Percentiles rank a stretch among this genome's conserved stretches.
phyloP scores from a whole-genome alignment of 345 rosid species.

The sweet orange (Citrus sinensis) region DVS_A1.0 CM039168.1:15037001-15037500 shows the following conservation, averaged over 20 bases:
- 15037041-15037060: background rate
- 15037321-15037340: background rate
- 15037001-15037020: background rate
- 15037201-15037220: background rate
- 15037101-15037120: constrained; percentile 4
- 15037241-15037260: background rate
- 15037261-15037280: background rate
- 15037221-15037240: background rate
- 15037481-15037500: background rate
- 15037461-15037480: too few species aligned
- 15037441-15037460: background rate
- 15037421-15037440: background rate
- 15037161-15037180: background rate
- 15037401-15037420: background rate
- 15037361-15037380: background rate
- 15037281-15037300: background rate
- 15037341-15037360: constrained; percentile 3
- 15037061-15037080: background rate
- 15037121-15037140: constrained; percentile 3
- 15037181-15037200: background rate
- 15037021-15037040: background rate
- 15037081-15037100: background rate
- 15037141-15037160: constrained; percentile 9
- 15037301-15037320: background rate
- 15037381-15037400: background rate